phyloP scores from a whole-genome alignment of 805 yeast genomes.

The Candida nitratophila region DNA sequence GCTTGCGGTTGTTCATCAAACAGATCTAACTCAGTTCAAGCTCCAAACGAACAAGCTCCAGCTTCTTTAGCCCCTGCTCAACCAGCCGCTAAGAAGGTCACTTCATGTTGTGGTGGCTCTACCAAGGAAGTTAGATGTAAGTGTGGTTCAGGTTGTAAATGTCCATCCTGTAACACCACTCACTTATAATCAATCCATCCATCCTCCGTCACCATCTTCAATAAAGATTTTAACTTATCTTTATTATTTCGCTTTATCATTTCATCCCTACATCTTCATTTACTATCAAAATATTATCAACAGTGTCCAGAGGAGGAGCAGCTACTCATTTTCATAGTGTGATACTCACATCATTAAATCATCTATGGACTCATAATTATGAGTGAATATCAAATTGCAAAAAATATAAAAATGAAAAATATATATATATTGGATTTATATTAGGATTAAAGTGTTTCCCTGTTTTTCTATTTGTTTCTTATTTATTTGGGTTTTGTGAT shows the following conservation, averaged over 20 bases:
- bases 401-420: no score
- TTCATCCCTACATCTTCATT: no score
- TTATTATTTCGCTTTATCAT: no score
- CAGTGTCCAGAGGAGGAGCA: no score
- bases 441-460: background rate
- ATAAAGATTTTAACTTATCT: no score
- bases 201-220: no score
- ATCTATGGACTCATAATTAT: no score
- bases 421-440: no score
- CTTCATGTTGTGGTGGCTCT: slow-evolving; percentile 22
- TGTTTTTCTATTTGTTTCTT: background rate
- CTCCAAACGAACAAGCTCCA: background rate
- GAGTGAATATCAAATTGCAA: no score
- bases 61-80: background rate
- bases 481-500: background rate
- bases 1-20: slow-evolving; percentile 18
- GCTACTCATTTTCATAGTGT: no score
- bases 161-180: slow-evolving; percentile 30
- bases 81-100: slow-evolving; percentile 3
- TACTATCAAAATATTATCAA: no score
- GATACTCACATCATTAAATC: no score
- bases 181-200: slow-evolving; percentile 12
- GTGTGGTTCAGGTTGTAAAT: slow-evolving; percentile 29
- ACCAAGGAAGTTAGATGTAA: slow-evolving; percentile 20
- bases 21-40: background rate